Conservation (phyloP, 2,329 filamentous ascomycete species). For the Mycosphaerella sp. region DNA sequence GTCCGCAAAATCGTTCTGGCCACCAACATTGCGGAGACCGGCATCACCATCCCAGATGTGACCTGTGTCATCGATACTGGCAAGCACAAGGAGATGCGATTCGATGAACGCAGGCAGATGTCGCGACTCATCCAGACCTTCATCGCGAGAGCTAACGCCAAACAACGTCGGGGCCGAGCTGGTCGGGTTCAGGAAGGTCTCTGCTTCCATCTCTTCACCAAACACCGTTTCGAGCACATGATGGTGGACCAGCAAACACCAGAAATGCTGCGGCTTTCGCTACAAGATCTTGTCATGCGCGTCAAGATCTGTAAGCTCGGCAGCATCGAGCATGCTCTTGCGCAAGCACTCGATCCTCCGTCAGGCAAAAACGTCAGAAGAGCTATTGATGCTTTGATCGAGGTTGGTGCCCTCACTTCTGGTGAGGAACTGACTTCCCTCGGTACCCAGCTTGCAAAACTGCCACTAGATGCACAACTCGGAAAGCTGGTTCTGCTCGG, state of each 20-base stretch:
- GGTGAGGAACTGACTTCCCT: slow-evolving; percentile 79
- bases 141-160: slow-evolving; percentile 90
- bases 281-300: slow-evolving; percentile 90
- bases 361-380: slow-evolving; percentile 87
- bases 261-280: slow-evolving; percentile 86
- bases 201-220: slow-evolving; percentile 95
- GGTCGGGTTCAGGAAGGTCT: slow-evolving; percentile 92
- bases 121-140: slow-evolving; percentile 90
- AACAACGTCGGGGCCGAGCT: slow-evolving; percentile 86
- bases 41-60: slow-evolving; percentile 96
- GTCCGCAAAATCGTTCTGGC: slow-evolving; percentile 89
- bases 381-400: slow-evolving; percentile 85
- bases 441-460: slow-evolving; percentile 75
- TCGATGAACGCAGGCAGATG: slow-evolving; percentile 85
- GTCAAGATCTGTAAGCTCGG: slow-evolving; percentile 98
- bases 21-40: slow-evolving; percentile 97
- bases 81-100: slow-evolving; percentile 95
- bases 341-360: slow-evolving; percentile 82
- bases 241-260: slow-evolving; percentile 93
- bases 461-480: slow-evolving; percentile 89
- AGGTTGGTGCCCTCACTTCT: slow-evolving; percentile 80
- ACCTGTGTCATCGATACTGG: slow-evolving; percentile 95
- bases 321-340: slow-evolving; percentile 81
- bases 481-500: slow-evolving; percentile 88
- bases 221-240: slow-evolving; percentile 71